Percentiles rank a stretch among this genome's conserved stretches.
These are phyloP conservation scores for Plasmodium gaboni DNA, from an alignment of 169 alveolate genomes.

Conservation along the genomic window DNA sequence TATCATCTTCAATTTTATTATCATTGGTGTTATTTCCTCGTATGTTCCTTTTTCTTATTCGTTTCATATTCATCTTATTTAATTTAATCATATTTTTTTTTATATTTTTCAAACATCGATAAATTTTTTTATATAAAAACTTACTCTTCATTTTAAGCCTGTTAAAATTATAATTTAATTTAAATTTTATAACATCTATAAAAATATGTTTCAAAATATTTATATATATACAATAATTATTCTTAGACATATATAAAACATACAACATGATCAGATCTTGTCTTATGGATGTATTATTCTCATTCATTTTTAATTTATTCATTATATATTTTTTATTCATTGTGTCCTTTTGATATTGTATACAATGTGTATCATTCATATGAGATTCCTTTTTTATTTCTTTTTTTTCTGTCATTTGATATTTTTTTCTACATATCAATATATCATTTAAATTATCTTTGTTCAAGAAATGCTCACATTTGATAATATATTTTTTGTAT, in stretches of 20 bases:
- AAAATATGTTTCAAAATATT: constrained; percentile 30
- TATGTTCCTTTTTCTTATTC: constrained; percentile 4
- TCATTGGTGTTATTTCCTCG: background rate
- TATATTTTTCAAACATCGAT: constrained; percentile 21
- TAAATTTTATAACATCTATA: constrained; percentile 20
- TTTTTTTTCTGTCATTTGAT: background rate
- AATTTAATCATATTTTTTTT: constrained; percentile 13
- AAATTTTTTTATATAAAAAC: constrained; percentile 23
- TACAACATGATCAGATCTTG: constrained; percentile 52
- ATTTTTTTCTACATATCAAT: background rate
- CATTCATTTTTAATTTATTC: background rate
- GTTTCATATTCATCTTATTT: background rate
- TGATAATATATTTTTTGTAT: background rate
- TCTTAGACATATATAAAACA: constrained; percentile 13
- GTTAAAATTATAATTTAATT: constrained; percentile 33
- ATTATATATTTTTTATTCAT: background rate
- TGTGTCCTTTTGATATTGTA: background rate
- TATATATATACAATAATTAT: constrained; percentile 33
- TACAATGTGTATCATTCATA: background rate
- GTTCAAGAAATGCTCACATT: background rate
- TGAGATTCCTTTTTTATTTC: background rate
- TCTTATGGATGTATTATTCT: constrained; percentile 1
- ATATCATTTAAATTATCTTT: background rate
- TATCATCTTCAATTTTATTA: background rate
- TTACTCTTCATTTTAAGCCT: constrained; percentile 36